Percentiles rank a stretch among this genome's conserved stretches.
These are phyloP conservation scores for Diaporthe australafricana DNA, from an alignment of 2,329 filamentous ascomycete species.

Conservation along the genomic window DNA sequence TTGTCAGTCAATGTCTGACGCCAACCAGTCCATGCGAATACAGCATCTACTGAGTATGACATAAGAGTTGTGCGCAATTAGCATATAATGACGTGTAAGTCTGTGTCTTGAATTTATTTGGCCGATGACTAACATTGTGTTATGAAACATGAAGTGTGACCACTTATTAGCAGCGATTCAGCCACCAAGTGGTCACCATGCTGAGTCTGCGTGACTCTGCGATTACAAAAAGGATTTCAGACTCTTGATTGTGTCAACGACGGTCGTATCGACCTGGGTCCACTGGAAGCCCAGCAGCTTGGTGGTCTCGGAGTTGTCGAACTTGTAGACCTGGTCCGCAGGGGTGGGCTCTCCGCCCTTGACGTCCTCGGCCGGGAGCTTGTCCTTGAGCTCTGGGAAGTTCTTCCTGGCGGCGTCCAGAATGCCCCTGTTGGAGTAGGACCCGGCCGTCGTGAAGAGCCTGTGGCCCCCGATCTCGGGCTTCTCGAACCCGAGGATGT, in stretches of 20 bases:
- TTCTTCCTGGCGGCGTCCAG: slow-evolving; percentile 55
- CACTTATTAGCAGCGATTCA: background rate
- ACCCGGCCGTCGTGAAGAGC: slow-evolving; percentile 61
- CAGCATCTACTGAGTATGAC: background rate
- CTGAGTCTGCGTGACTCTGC: background rate
- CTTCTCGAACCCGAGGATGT: slow-evolving; percentile 63
- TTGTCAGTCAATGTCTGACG: background rate
- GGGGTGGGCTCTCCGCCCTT: slow-evolving; percentile 56
- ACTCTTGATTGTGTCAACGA: slow-evolving; percentile 73
- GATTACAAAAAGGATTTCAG: slow-evolving; percentile 61
- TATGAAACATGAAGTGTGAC: background rate
- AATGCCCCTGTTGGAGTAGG: slow-evolving; percentile 60
- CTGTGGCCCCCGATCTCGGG: slow-evolving; percentile 61
- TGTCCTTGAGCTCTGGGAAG: slow-evolving; percentile 63
- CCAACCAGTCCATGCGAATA: background rate
- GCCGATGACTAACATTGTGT: background rate
- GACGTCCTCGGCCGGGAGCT: slow-evolving; percentile 57
- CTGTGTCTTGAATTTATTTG: background rate
- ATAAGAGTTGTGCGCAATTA: background rate
- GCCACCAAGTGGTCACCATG: no score
- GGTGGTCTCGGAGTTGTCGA: slow-evolving; percentile 69
- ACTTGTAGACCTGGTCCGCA: slow-evolving; percentile 58
- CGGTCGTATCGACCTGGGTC: slow-evolving; percentile 69
- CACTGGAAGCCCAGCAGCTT: slow-evolving; percentile 73
- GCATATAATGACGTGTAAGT: background rate